Evolutionary conservation across 2,329 filamentous ascomycete species (phyloP), one percentile per base, ranked within the genome.

Genomic region (Coleophoma crateriformis): DNA sequence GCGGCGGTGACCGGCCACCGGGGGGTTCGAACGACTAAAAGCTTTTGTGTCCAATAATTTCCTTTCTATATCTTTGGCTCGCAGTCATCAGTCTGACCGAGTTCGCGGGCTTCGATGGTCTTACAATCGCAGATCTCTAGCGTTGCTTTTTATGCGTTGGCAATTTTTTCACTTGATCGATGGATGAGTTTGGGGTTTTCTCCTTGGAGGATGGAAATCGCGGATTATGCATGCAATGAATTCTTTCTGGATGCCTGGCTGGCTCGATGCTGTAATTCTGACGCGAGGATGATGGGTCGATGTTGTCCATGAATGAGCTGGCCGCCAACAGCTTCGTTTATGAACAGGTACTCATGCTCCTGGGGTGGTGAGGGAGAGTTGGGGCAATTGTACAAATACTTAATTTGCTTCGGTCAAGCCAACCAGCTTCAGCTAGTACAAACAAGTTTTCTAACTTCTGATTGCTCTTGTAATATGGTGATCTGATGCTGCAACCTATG

Each of bases 321-420:
- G 57, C 56, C 54, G 54, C 54, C 54, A 58, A 57, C 54, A 50
- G 54, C 40, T 49, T 33, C 27, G 49, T 54, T 37, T 47, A 49
- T 44, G 47, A 40, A 38, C 19, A 48, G 32, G 19, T 46, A 44
- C n/a, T 51, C 51, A 44, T 44, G 52, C 52, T 50, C 41, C 44
- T 50, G 52, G 50, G 55, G 55, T 56, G 49, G 54, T 41, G 34
- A 19, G 48, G 43, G 52, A n/a, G 12, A 27, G 41, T 7, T 13
- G 41, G 41, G 27, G 41, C 22, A n/a, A 57, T 58, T 64, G 61
- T 64, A 64, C 58, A 63, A 64, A 61, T 64, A 64, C 57, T 52
- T 61, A 60, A 60, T 61, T 62, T 56, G 48, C 45, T 22, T 55
- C 52, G 45, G 57, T 54, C 56, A 55, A 38, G 57, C 58, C 60